phyloP scores from a whole-genome alignment of 2,329 filamentous ascomycete species.

The Ceratocystis ficicola region DNA sequence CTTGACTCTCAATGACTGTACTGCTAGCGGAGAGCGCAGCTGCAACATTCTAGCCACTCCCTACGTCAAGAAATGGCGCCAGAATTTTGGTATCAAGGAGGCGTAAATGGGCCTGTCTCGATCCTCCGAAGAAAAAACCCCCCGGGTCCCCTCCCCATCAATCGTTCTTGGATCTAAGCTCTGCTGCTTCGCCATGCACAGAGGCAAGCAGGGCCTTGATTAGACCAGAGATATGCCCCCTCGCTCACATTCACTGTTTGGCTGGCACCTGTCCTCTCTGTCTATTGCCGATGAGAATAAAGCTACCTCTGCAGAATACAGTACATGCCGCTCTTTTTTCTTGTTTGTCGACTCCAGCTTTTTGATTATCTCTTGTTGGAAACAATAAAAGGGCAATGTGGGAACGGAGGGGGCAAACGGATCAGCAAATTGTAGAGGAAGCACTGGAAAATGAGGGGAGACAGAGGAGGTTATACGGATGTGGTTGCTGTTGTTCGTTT shows the following conservation, averaged over 20 bases:
- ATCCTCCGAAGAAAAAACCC: not conserved
- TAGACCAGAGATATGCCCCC: not conserved
- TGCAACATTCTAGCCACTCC: constrained; percentile 60
- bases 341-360: not conserved
- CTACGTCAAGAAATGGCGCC: constrained; percentile 39
- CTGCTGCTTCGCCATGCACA: not conserved
- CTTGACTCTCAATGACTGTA: constrained; percentile 65
- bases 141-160: not conserved
- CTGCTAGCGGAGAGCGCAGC: constrained; percentile 41
- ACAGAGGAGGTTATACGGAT: not conserved
- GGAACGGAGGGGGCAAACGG: not conserved
- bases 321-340: not conserved
- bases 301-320: constrained; percentile 2
- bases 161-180: not conserved
- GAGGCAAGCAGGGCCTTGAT: not conserved
- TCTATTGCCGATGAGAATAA: not conserved
- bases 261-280: not conserved
- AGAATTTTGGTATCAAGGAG: constrained; percentile 35
- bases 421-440: not conserved
- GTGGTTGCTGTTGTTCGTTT: not conserved
- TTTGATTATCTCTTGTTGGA: not conserved
- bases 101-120: constrained; percentile 22
- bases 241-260: not conserved
- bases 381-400: not conserved
- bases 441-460: constrained; percentile 9